Conservation (phyloP, 2,329 filamentous ascomycete species). For the Claviceps capensis region DNA sequence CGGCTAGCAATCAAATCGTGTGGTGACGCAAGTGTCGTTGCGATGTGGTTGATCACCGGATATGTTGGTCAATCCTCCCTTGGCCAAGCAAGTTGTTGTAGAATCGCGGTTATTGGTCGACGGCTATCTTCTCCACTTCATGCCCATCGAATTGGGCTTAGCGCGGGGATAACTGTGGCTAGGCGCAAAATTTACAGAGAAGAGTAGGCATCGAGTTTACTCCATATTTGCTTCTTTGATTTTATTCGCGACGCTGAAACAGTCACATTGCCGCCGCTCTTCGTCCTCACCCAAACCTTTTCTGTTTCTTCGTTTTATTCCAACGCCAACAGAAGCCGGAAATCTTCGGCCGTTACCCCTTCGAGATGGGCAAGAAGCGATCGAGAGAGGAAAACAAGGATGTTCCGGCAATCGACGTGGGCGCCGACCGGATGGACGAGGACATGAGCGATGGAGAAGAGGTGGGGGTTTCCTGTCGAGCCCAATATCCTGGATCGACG, state of each 20-base stretch:
- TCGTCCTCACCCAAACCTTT: background rate
- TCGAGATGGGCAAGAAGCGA: constrained; percentile 36
- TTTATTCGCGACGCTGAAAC: too few relatives aligned
- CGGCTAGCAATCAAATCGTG: background rate
- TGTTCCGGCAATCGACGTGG: constrained; percentile 24
- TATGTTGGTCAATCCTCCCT: too few relatives aligned
- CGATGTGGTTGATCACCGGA: background rate
- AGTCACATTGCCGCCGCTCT: background rate
- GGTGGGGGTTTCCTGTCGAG: constrained; percentile 17
- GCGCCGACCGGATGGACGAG: constrained; percentile 35
- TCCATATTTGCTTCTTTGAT: too few relatives aligned
- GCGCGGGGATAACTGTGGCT: too few relatives aligned
- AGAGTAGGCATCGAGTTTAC: too few relatives aligned
- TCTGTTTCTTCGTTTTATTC: background rate
- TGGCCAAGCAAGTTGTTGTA: too few relatives aligned
- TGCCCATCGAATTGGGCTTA: too few relatives aligned
- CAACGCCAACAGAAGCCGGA: background rate
- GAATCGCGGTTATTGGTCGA: background rate
- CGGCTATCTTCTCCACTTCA: too few relatives aligned
- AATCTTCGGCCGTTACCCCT: background rate
- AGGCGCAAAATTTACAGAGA: too few relatives aligned
- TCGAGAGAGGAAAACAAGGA: constrained; percentile 33
- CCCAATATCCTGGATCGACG: too few relatives aligned
- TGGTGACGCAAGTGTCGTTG: constrained; percentile 4
- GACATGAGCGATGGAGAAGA: constrained; percentile 42